Evolutionary conservation across 768 basidiomycete genomes (phyloP).

Genomic region (Psilocybe tampanensis): DNA sequence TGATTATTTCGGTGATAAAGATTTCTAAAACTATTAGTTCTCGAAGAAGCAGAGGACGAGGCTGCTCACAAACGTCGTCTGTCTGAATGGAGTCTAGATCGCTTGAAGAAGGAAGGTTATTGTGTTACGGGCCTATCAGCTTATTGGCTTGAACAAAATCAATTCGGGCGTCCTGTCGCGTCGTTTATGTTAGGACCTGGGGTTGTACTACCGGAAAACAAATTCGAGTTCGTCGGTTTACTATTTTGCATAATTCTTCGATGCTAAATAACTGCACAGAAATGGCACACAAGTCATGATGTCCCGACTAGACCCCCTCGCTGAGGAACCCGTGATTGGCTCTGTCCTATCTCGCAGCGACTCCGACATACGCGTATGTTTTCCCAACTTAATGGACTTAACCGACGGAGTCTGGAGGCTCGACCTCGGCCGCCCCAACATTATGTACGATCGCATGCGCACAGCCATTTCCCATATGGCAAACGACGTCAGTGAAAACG

Average conservation of each 20-base stretch:
- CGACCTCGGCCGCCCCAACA: slow-evolving; percentile 70
- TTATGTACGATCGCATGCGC: slow-evolving; percentile 71
- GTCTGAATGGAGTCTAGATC: slow-evolving; percentile 62
- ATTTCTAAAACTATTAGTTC: slow-evolving; percentile 49
- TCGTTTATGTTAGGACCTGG: slow-evolving; percentile 69
- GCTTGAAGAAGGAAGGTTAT: slow-evolving; percentile 72
- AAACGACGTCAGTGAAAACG: slow-evolving; percentile 50
- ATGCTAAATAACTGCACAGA: slow-evolving; percentile 38
- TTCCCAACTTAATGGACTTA: slow-evolving; percentile 48
- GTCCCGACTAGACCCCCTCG: slow-evolving; percentile 62
- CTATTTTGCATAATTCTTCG: background rate
- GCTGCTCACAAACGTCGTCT: slow-evolving; percentile 63
- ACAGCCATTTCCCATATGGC: slow-evolving; percentile 61
- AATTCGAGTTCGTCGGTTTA: slow-evolving; percentile 64
- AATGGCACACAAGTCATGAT: slow-evolving; percentile 72
- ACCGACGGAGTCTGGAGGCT: slow-evolving; percentile 60
- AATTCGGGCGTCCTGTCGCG: slow-evolving; percentile 68
- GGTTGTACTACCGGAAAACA: slow-evolving; percentile 59
- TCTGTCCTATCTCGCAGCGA: slow-evolving; percentile 51
- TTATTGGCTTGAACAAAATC: slow-evolving; percentile 68
- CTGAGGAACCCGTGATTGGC: slow-evolving; percentile 55
- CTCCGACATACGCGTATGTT: slow-evolving; percentile 60
- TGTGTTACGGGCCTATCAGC: slow-evolving; percentile 65
- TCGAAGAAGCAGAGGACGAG: slow-evolving; percentile 70
- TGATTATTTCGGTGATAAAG: slow-evolving; percentile 25